These are phyloP conservation scores for Pelargonium cotyledonis DNA, from an alignment of 441 rosid species.

Conservation along the genomic window DNA sequence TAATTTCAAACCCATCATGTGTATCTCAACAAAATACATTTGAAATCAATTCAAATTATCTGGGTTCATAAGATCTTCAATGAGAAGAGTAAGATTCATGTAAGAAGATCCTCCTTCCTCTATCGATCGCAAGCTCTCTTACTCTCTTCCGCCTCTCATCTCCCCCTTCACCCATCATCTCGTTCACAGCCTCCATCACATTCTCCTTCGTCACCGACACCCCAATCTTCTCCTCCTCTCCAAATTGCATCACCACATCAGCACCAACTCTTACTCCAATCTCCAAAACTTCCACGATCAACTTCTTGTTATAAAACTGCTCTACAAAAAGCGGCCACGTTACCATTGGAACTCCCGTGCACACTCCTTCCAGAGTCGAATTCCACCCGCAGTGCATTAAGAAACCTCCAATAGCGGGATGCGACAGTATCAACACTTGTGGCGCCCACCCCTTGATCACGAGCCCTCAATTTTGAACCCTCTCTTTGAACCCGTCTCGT, in stretches of 20 bases:
- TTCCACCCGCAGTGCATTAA: constrained; percentile 18
- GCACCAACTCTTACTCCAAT: constrained; percentile 26
- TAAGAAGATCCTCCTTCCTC: constrained; percentile 49
- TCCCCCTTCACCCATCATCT: constrained; percentile 25
- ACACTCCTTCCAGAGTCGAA: constrained; percentile 30
- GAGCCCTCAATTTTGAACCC: constrained; percentile 27
- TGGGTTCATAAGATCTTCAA: too few relatives aligned
- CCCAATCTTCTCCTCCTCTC: constrained; percentile 31
- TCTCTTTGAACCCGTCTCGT: constrained; percentile 13
- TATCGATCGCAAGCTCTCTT: constrained; percentile 23
- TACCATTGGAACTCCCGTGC: constrained; percentile 28
- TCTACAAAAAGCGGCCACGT: constrained; percentile 42
- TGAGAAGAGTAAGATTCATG: constrained; percentile 26
- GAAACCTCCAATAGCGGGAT: constrained; percentile 40
- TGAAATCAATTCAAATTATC: too few relatives aligned
- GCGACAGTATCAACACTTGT: constrained; percentile 45
- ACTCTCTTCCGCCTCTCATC: constrained; percentile 33
- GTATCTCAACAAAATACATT: too few relatives aligned
- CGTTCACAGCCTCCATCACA: constrained; percentile 21
- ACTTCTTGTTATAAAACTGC: constrained; percentile 35
- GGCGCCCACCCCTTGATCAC: constrained; percentile 55
- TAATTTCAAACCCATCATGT: too few relatives aligned
- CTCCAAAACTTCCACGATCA: constrained; percentile 24
- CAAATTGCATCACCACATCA: constrained; percentile 18
- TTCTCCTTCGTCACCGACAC: constrained; percentile 28